These are phyloP conservation scores for Boletus huronensis DNA, from an alignment of 768 basidiomycete genomes.

Conservation along the genomic window DNA sequence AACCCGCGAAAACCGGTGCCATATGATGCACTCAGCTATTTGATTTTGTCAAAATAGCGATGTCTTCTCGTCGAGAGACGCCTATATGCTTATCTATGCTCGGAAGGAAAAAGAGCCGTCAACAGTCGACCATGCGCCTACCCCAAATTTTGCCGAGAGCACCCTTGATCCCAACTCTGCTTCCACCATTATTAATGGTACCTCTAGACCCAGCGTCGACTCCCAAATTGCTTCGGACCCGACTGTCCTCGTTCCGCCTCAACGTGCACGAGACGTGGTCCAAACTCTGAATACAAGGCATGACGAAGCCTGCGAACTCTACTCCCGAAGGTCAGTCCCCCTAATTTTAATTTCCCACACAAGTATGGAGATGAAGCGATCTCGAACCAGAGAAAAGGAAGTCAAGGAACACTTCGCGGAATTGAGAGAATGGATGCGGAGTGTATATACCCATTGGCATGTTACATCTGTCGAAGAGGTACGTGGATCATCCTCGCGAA, in stretches of 20 bases:
- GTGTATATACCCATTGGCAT: conserved; percentile 64
- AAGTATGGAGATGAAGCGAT: conserved; percentile 13
- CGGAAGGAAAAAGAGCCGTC: conserved; percentile 35
- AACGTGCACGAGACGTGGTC: conserved; percentile 52
- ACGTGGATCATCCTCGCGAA: conserved; percentile 12
- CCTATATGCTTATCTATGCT: conserved; percentile 93
- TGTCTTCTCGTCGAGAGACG: conserved; percentile 72
- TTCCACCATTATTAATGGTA: conserved; percentile 19
- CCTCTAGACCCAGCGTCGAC: conserved; percentile 14
- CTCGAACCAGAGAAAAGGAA: conserved; percentile 39
- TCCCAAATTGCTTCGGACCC: conserved; percentile 7
- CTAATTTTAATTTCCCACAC: conserved; percentile 12
- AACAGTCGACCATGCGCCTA: conserved; percentile 13
- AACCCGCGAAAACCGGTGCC: conserved; percentile 67
- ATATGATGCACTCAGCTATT: conserved; percentile 14
- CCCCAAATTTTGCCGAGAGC: conserved; percentile 14
- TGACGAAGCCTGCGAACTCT: conserved; percentile 49
- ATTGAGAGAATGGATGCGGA: conserved; percentile 50
- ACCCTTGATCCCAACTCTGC: conserved; percentile 15
- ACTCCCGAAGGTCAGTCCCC: conserved; percentile 43
- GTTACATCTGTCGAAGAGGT: conserved; percentile 48
- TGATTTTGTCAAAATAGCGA: conserved; percentile 35
- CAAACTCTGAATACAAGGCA: conserved; percentile 53
- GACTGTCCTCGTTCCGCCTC: conserved; percentile 45
- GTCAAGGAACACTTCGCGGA: conserved; percentile 45